Evolutionary conservation across 768 basidiomycete species (phyloP).

Genomic region (Lanmaoa pseudosensibilis): DNA sequence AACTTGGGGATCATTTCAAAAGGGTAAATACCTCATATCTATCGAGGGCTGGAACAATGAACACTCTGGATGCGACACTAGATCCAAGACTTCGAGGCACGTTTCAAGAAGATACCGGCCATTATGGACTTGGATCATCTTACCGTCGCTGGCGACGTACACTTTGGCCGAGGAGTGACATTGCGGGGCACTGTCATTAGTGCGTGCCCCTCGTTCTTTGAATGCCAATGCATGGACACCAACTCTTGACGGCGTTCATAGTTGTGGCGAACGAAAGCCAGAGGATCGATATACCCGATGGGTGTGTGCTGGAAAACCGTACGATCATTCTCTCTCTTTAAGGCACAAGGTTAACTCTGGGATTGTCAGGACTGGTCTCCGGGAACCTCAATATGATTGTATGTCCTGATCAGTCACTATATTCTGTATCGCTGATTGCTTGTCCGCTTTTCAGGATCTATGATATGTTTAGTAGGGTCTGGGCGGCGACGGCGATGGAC

Average conservation of each 20-base stretch:
- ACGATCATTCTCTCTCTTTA: constrained; percentile 7
- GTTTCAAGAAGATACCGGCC: constrained; percentile 92
- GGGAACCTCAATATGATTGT: constrained; percentile 84
- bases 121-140: constrained; percentile 92
- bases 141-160: constrained; percentile 89
- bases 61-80: constrained; percentile 21
- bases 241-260: constrained; percentile 10
- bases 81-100: constrained; percentile 89
- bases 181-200: constrained; percentile 88
- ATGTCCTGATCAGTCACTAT: not conserved
- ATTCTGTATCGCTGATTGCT: not conserved
- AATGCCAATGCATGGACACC: not conserved
- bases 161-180: constrained; percentile 84
- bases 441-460: constrained; percentile 6
- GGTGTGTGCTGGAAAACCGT: constrained; percentile 75
- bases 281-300: constrained; percentile 81
- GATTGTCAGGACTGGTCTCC: constrained; percentile 60
- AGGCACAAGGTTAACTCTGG: not conserved
- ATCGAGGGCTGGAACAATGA: not conserved
- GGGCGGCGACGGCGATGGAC: not conserved
- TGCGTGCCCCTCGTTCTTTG: constrained; percentile 26
- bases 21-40: constrained; percentile 51
- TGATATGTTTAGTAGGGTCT: not conserved
- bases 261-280: constrained; percentile 82
- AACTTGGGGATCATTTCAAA: constrained; percentile 96